Conservation (phyloP, 2,329 filamentous ascomycete genomes). For the Mollisia scopiformis region DNA sequence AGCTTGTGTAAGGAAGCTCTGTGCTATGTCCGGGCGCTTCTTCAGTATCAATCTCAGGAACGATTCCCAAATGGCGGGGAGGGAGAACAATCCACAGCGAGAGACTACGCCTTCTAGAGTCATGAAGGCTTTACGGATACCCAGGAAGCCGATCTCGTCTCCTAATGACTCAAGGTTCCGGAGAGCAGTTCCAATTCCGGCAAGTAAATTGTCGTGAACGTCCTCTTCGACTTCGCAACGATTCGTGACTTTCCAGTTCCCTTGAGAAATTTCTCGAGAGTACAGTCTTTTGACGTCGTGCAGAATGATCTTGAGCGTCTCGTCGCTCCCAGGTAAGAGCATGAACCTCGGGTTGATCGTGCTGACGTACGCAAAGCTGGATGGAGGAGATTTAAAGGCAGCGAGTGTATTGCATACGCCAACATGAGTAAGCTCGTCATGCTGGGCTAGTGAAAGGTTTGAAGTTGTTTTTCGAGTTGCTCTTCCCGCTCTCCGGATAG, state of each 20-base stretch:
- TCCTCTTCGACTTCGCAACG: conserved; percentile 7
- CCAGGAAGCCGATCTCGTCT: background rate
- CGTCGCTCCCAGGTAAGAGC: background rate
- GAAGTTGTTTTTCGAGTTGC: too few species aligned
- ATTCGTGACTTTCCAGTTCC: conserved; percentile 6
- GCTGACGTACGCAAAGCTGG: too few species aligned
- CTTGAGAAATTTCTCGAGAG: background rate
- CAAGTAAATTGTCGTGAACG: conserved; percentile 10
- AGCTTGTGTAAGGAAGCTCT: background rate
- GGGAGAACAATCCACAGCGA: conserved; percentile 11
- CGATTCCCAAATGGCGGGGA: conserved; percentile 4
- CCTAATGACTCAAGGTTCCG: conserved; percentile 6
- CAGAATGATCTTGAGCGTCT: conserved; percentile 16
- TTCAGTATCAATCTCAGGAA: background rate
- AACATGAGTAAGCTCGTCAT: too few species aligned
- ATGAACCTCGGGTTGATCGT: too few species aligned
- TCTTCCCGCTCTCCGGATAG: too few species aligned
- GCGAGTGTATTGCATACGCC: too few species aligned
- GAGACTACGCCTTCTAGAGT: background rate
- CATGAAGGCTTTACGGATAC: conserved; percentile 1
- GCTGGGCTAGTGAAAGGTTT: too few species aligned
- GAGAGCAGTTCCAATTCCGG: background rate
- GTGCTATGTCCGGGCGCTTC: too few species aligned
- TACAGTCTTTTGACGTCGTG: conserved; percentile 25
- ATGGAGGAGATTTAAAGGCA: too few species aligned